Base-by-base conservation (phyloP, 1,284 basidiomycete genomes). In the Chalciporus sp. region DNA sequence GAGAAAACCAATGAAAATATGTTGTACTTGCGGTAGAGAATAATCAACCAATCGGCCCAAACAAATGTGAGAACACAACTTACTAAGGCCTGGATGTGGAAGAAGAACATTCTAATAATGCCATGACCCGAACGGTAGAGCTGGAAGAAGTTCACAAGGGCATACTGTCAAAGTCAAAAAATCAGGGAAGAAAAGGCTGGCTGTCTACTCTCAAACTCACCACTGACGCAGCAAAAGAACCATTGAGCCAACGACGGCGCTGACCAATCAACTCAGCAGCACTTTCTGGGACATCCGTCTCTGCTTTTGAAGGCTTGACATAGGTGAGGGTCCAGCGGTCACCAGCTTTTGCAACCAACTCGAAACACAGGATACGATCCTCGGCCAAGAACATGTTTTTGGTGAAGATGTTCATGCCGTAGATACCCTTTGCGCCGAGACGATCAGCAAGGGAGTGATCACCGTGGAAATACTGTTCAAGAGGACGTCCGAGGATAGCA, bases 381-480 rank as follows among this genome's bases (percentile, higher is more conserved):
- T 95, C 94, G 49, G 94, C 95, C 72, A 98, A 85, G 76, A 92
- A 92, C 90, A 92, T 95, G 78, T 95, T 95, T 75, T 92, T 92
- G 33, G 92, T 95, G 77, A 98, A 98, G 65, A 99, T 99, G 72
- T 90, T 90, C 96, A 98, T 98, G 33, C 95, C 94, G 61, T 97
- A 88, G 53, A 97, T 90, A 74, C 95, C 96, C 76, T 98, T 97
- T 41, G 87, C 80, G 17, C 95, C 96, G 35, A 98, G 82, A 52
- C 95, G 86, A 61, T 95, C 93, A 17, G 95, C 94, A 65, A 95
- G 76, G 1, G 92, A 94, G 71, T 98, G 95, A 69, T 99, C 96
- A 63, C 96, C 96, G 66, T 98, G 95, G 81, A 98, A 98, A 76
- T 98, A 98, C 71, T 98, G 95, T 66, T 96, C 91, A 26, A 99